Conservation (phyloP, 371 early-diverging fungal genomes). For the Mortierella sp. region DNA sequence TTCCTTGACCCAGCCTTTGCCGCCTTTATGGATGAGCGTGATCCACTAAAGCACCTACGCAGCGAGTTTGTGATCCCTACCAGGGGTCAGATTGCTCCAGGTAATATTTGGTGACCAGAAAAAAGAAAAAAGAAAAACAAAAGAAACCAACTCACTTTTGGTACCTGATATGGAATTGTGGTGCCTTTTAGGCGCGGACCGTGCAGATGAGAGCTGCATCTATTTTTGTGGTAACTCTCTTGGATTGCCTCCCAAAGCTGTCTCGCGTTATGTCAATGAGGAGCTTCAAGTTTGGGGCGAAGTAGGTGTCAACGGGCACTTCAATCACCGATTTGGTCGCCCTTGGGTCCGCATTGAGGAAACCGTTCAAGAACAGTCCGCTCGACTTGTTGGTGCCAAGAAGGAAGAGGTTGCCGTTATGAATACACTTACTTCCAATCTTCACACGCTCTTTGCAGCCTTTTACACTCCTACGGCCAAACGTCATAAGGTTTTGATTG, state of each 20-base stretch:
- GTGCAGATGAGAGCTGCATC: constrained; percentile 62
- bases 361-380: constrained; percentile 75
- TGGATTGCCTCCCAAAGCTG: constrained; percentile 86
- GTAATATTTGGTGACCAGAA: constrained; percentile 19
- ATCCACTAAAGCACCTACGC: constrained; percentile 68
- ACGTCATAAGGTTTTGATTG: constrained; percentile 91
- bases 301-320: constrained; percentile 67
- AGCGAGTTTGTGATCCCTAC: constrained; percentile 80
- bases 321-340: constrained; percentile 83
- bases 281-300: constrained; percentile 93
- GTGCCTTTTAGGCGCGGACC: constrained; percentile 30
- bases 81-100: constrained; percentile 58
- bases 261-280: constrained; percentile 77
- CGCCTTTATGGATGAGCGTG: constrained; percentile 67
- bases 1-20: constrained; percentile 64
- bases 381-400: constrained; percentile 87
- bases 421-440: constrained; percentile 92
- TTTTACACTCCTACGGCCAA: constrained; percentile 89
- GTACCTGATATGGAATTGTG: neutral
- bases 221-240: constrained; percentile 97
- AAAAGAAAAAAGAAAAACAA: neutral
- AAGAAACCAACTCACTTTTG: neutral
- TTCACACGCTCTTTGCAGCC: constrained; percentile 91
- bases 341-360: constrained; percentile 94
- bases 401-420: constrained; percentile 90